Percentiles rank a stretch among this genome's conserved stretches.
Conservation (phyloP, 2,329 filamentous ascomycete species). For the Fusarium chaquense region DNA sequence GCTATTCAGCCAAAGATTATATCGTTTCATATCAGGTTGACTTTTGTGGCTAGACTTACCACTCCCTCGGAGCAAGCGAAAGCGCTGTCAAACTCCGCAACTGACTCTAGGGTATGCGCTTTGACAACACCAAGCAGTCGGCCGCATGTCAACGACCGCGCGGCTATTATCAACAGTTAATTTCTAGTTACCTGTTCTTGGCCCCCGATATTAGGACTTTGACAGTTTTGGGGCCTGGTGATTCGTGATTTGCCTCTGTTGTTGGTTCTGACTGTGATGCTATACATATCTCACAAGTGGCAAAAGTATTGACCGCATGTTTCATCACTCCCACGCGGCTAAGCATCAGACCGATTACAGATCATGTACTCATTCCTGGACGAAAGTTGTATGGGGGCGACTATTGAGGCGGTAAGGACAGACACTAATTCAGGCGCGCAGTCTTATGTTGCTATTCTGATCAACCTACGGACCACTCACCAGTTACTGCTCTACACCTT, state of each 20-base stretch:
- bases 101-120: conserved; percentile 10
- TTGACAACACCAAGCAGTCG: conserved; percentile 4
- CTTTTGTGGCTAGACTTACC: conserved; percentile 12
- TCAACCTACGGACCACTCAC: background rate
- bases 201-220: background rate
- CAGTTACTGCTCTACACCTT: conserved; percentile 15
- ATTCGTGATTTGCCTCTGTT: conserved; percentile 15
- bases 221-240: background rate
- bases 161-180: conserved; percentile 9
- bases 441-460: conserved; percentile 13
- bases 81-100: conserved; percentile 12
- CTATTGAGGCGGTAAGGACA: background rate
- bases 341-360: background rate
- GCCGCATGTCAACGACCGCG: conserved; percentile 1
- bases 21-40: conserved; percentile 16
- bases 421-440: background rate
- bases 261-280: background rate
- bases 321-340: conserved; percentile 25
- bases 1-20: background rate
- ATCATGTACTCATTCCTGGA: background rate
- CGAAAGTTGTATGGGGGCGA: background rate
- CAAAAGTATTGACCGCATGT: conserved; percentile 1
- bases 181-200: background rate
- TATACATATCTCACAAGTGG: conserved; percentile 17
- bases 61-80: conserved; percentile 8